phyloP scores from a whole-genome alignment of 2,329 filamentous ascomycete species.

The Cladosporium austrohemisphaericum region DNA sequence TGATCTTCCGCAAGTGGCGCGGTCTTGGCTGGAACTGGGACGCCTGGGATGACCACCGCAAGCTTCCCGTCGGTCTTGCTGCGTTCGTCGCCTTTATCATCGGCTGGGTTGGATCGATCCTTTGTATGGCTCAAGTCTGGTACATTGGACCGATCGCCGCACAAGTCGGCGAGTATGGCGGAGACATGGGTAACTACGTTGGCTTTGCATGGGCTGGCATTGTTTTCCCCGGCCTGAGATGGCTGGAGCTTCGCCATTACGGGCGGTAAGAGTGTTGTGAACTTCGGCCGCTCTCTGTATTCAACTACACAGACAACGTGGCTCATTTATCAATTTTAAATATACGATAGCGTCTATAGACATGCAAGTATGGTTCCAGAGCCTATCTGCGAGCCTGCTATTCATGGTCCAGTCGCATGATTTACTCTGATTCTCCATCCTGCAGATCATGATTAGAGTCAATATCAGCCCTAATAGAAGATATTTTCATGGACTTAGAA shows the following conservation, averaged over 20 bases:
- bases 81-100: conserved; percentile 59
- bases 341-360: too few species aligned
- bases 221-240: conserved; percentile 54
- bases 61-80: conserved; percentile 60
- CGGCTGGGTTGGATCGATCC: conserved; percentile 62
- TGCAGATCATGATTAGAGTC: too few species aligned
- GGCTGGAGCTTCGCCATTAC: conserved; percentile 49
- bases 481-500: too few species aligned
- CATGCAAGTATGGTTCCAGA: too few species aligned
- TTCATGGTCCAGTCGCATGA: too few species aligned
- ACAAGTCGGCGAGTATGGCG: conserved; percentile 55
- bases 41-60: conserved; percentile 56
- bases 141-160: conserved; percentile 62
- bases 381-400: too few species aligned
- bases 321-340: too few species aligned
- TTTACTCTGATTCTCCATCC: too few species aligned
- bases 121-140: conserved; percentile 68
- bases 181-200: conserved; percentile 59
- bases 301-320: too few species aligned
- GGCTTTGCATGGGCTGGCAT: conserved; percentile 58
- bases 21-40: conserved; percentile 56
- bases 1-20: conserved; percentile 54
- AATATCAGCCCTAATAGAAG: too few species aligned
- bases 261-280: conserved; percentile 36
- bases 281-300: background rate